Base-by-base conservation (phyloP, 495 filamentous ascomycete genomes). In the Darksidea phi region DNA sequence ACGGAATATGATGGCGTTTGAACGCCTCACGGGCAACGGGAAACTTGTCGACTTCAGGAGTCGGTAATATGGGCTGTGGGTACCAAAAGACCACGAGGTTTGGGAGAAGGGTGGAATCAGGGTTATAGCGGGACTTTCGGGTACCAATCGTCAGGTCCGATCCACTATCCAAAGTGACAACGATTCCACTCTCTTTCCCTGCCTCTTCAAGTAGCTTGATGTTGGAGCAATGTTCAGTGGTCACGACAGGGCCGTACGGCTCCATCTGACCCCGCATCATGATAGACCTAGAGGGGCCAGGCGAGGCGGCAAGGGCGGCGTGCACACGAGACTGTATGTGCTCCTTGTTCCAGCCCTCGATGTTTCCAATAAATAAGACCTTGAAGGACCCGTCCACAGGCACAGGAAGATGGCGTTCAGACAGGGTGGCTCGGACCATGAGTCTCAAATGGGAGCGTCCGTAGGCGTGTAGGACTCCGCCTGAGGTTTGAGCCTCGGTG, bases 81-180 rank as follows among this genome's bases (percentile, higher is more conserved):
- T 68, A 61, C 17, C 53, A 64, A 51, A 64, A 60, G 7, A 68
- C 34, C 7, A 63, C 57, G 6, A 68, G 52, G 37, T 68, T 61
- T 25, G 66, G 66, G 10, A 64, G 36, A 21, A 25, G 41, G 23
- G 17, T 17, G 47, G 60, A 37, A 45, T 32, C 48, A 23, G 25
- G 38, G 26, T 48, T 20, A 21, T 12, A n/a, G 20, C 15, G 7
- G 46, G 46, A 36, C 21, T 23, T 28, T 37, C 37, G n/a, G 34
- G 37, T 45, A 11, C 48, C 59, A 25, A 67, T 46, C 21, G 26
- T 28, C 23, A 63, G 59, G n/a, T 54, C 24, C 17, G 47, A 41
- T 8, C 53, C 59, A 45, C 62, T 58, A 13, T 63, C 43, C 8
- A 66, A 46, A 12, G 54, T 54, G 15, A 63, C 15, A 5, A 32